These are phyloP conservation scores for Austroboletus niveus DNA, from an alignment of 1,284 basidiomycete genomes.

Conservation along the genomic window DNA sequence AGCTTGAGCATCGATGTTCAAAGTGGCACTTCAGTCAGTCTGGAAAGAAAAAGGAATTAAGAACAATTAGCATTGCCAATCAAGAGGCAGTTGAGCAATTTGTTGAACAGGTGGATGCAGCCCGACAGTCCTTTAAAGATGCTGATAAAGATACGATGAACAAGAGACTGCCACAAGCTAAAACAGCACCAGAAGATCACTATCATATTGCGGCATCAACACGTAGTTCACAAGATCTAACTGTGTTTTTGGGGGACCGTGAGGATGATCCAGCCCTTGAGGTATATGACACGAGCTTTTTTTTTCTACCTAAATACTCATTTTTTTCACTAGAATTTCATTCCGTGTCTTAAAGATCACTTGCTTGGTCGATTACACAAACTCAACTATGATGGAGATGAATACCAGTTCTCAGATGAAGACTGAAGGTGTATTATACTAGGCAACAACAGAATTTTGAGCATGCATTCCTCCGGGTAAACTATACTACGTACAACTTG, in stretches of 20 bases:
- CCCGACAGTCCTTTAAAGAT: too few species aligned
- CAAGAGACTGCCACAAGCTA: too few species aligned
- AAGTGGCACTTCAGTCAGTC: too few species aligned
- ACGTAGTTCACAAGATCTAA: not conserved
- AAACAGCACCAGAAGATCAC: not conserved
- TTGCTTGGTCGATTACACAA: slow-evolving; percentile 23
- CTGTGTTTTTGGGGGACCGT: not conserved
- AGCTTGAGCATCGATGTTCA: too few species aligned
- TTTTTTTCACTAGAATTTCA: slow-evolving; percentile 17
- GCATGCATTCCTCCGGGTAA: slow-evolving; percentile 13
- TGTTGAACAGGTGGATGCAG: too few species aligned
- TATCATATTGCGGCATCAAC: not conserved
- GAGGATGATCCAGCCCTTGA: not conserved
- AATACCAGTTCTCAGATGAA: slow-evolving; percentile 26
- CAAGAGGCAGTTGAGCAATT: too few species aligned
- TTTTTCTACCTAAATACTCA: not conserved
- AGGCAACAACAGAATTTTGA: slow-evolving; percentile 7
- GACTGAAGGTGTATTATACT: slow-evolving; percentile 18
- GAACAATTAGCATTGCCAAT: too few species aligned
- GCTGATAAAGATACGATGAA: too few species aligned
- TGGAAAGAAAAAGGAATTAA: too few species aligned
- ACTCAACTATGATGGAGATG: slow-evolving; percentile 29
- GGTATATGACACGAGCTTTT: not conserved
- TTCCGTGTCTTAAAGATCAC: slow-evolving; percentile 30
- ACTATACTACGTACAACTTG: slow-evolving; percentile 33